Percentiles rank a stretch among this genome's conserved stretches.
phyloP scores from a whole-genome alignment of 768 basidiomycete species.

The Tulasnella sp. region DNA sequence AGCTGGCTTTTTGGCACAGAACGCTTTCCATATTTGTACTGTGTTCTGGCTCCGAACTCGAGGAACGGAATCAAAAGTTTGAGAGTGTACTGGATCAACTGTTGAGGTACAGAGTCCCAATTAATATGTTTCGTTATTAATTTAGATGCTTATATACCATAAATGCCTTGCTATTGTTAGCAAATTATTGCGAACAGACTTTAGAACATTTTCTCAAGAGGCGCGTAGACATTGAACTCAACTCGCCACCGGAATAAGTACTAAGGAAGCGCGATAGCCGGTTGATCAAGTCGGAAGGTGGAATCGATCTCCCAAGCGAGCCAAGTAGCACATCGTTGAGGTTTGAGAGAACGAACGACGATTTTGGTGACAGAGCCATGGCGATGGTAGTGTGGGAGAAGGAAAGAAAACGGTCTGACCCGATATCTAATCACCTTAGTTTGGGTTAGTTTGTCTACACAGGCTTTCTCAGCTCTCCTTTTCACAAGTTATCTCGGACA shows the following conservation, averaged over 20 bases:
- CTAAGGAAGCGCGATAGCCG: conserved; percentile 64
- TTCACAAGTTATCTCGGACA: no score
- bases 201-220: no score
- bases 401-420: background rate
- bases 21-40: conserved; percentile 49
- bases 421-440: no score
- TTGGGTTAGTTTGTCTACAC: no score
- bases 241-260: conserved; percentile 84
- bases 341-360: conserved; percentile 1
- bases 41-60: conserved; percentile 52
- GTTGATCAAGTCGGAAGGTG: conserved; percentile 50
- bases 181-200: no score
- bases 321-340: conserved; percentile 56
- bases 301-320: conserved; percentile 28
- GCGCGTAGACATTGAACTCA: no score
- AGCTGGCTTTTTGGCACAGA: conserved; percentile 19
- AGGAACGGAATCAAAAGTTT: conserved; percentile 59
- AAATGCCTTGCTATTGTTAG: background rate
- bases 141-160: background rate
- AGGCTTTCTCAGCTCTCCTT: no score
- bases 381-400: background rate
- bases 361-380: background rate
- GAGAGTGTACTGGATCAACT: conserved; percentile 63
- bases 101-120: background rate
- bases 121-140: background rate